A percentile compares a stretch with the other conserved stretches of the same genome.
These are phyloP conservation scores for Creolimax fragrantissima DNA, from an alignment of 78 protist genomes.

Conservation along the genomic window DNA sequence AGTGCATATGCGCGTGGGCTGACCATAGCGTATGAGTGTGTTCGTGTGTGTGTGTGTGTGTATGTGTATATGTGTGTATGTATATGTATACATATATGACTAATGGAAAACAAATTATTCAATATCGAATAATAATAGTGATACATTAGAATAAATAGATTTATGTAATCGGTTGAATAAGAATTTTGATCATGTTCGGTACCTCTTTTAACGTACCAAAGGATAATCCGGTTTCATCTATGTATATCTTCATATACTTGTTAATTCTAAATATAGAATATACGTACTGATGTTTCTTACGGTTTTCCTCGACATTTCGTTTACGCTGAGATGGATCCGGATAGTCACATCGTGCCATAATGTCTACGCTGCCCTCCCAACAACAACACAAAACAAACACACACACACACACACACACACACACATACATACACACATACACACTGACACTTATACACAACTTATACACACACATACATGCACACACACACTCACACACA, in stretches of 20 bases:
- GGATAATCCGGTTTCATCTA: background rate
- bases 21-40: background rate
- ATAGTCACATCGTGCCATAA: background rate
- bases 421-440: background rate
- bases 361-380: background rate
- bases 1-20: no score
- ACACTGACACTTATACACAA: background rate
- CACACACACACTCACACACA: background rate
- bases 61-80: background rate
- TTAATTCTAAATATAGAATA: background rate
- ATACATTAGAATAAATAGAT: background rate
- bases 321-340: background rate
- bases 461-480: background rate
- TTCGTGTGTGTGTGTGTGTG: background rate
- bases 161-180: background rate
- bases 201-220: no score
- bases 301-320: background rate
- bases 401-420: background rate
- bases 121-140: background rate
- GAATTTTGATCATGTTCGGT: no score
- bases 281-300: background rate
- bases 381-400: background rate
- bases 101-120: background rate
- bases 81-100: background rate
- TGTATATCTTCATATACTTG: background rate